These are phyloP conservation scores for Solanum sitiens DNA, from an alignment of 257 asterid species.

Conservation along the genomic window DNA sequence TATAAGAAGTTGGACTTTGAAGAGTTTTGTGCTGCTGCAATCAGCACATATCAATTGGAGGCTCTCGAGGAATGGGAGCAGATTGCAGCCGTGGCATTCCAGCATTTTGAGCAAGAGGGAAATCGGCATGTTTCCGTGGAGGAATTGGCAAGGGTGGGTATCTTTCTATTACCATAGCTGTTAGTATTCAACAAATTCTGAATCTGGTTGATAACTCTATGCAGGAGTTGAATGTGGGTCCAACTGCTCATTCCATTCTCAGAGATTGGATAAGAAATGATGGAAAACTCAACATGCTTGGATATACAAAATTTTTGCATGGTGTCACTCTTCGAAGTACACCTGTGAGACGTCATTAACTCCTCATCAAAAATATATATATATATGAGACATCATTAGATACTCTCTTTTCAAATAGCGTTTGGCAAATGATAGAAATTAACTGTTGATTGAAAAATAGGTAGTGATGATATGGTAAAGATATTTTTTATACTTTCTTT, in stretches of 20 bases:
- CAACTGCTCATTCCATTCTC: conserved; percentile 56
- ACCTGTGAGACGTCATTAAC: conserved; percentile 51
- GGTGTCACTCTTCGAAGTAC: conserved; percentile 83
- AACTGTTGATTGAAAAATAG: not conserved
- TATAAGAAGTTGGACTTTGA: conserved; percentile 69
- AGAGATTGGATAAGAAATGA: conserved; percentile 72
- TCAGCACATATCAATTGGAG: conserved; percentile 81
- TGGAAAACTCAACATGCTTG: conserved; percentile 69
- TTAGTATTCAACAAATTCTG: not conserved
- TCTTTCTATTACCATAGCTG: not conserved
- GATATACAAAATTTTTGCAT: conserved; percentile 84
- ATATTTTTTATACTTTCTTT: not conserved
- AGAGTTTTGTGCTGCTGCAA: conserved; percentile 88
- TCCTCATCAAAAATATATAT: conserved; percentile 1
- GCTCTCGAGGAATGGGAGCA: conserved; percentile 82
- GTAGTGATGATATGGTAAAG: not conserved
- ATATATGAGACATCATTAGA: conserved; percentile 46
- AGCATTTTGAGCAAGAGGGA: conserved; percentile 74
- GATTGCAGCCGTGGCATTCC: conserved; percentile 57
- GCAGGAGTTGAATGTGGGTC: conserved; percentile 84
- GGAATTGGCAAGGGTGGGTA: conserved; percentile 93
- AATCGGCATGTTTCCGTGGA: conserved; percentile 71
- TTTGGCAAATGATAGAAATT: not conserved
- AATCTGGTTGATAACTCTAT: not conserved
- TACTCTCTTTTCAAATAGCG: not conserved